Base-by-base conservation (phyloP, 1,284 basidiomycete species). In the Pascua guehoae region DNA sequence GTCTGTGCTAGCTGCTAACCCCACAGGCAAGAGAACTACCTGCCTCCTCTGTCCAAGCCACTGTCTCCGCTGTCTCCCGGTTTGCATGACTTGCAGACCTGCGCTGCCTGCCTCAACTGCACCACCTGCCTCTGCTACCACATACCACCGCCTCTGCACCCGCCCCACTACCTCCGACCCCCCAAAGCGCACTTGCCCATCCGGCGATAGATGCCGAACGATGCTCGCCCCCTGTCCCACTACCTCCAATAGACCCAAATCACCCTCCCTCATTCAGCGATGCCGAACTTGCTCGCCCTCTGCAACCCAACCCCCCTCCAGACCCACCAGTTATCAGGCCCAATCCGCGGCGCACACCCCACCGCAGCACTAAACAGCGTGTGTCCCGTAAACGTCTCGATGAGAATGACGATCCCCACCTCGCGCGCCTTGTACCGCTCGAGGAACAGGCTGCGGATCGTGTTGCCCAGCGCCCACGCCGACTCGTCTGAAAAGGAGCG, bases 41-140 rank as follows among this genome's bases (percentile, higher is more conserved):
- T 91, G n/a, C n/a, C n/a, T 5, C 91, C 91, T 0, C 92, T 93
- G 0, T 93, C 86, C 14, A 88, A 86, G 62, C 92, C 94, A n/a
- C n/a, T n/a, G n/a, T n/a, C n/a, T n/a, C n/a, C n/a, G n/a, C n/a
- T n/a, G n/a, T n/a, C n/a, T n/a, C n/a, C n/a, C n/a, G n/a, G n/a
- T n/a, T n/a, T n/a, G n/a, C n/a, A n/a, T n/a, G n/a, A n/a, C n/a
- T n/a, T n/a, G n/a, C n/a, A n/a, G n/a, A n/a, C n/a, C n/a, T n/a
- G n/a, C n/a, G n/a, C n/a, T n/a, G n/a, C n/a, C n/a, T n/a, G n/a
- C n/a, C n/a, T n/a, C n/a, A n/a, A n/a, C n/a, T n/a, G n/a, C n/a
- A n/a, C n/a, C n/a, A n/a, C n/a, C n/a, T n/a, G n/a, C n/a, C n/a
- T n/a, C n/a, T n/a, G n/a, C n/a, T n/a, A n/a, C n/a, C n/a, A n/a